These are phyloP conservation scores for Pestalotiopsis sp. DNA, from an alignment of 2,329 filamentous ascomycete genomes.

Conservation along the genomic window DNA sequence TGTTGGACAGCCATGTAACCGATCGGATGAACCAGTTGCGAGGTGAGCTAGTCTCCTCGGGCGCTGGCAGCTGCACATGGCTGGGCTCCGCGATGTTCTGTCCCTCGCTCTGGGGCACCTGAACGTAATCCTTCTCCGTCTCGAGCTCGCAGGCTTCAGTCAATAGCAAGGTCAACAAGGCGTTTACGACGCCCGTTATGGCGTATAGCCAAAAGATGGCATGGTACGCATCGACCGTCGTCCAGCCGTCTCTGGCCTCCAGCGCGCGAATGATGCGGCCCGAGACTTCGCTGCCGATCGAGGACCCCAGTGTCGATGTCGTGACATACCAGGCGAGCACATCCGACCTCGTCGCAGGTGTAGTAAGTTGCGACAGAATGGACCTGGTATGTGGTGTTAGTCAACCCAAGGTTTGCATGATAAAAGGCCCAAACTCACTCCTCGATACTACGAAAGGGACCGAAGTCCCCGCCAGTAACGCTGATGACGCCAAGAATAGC, in stretches of 20 bases:
- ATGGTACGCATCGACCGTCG: constrained; percentile 55
- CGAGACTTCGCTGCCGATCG: constrained; percentile 53
- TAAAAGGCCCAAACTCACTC: constrained; percentile 39
- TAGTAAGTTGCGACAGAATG: constrained; percentile 63
- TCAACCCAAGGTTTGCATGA: too few relatives aligned
- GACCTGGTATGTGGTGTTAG: constrained; percentile 34
- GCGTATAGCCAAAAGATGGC: constrained; percentile 61
- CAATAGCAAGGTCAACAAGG: constrained; percentile 47
- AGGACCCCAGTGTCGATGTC: constrained; percentile 56
- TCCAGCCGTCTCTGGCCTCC: constrained; percentile 47
- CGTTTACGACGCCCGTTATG: constrained; percentile 55
- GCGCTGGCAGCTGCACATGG: neutral
- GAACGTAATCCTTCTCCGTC: constrained; percentile 24
- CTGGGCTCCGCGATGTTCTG: constrained; percentile 11
- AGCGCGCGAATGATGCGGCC: constrained; percentile 55
- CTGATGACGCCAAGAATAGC: constrained; percentile 65
- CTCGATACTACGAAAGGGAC: constrained; percentile 68
- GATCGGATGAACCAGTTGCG: constrained; percentile 19
- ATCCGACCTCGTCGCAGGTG: constrained; percentile 55
- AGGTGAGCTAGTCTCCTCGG: constrained; percentile 1
- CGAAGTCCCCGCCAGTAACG: constrained; percentile 66
- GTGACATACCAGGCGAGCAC: constrained; percentile 71
- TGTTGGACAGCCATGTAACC: constrained; percentile 32
- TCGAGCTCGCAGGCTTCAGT: constrained; percentile 54
- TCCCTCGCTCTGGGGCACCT: constrained; percentile 21